Conservation (phyloP, 345 rosid genomes). For the Citrus inodora region DNA sequence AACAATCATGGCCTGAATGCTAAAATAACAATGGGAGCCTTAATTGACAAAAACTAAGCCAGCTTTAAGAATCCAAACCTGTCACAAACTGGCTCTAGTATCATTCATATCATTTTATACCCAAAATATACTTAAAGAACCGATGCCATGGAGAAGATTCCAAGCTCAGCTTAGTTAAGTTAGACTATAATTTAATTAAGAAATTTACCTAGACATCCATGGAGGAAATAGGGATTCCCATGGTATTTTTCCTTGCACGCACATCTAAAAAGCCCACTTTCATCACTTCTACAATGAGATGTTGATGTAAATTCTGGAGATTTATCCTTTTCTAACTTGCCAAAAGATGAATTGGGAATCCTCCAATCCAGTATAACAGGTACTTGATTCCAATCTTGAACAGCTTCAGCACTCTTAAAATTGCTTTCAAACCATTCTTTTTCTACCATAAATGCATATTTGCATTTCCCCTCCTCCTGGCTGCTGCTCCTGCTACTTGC, state of each 20-base stretch:
- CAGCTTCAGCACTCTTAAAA: neutral
- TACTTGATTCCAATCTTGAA: neutral
- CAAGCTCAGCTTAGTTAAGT: neutral
- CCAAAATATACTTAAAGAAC: too few species aligned
- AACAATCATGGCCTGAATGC: too few species aligned
- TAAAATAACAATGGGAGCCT: too few species aligned
- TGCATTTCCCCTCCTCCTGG: neutral
- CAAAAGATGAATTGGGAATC: neutral
- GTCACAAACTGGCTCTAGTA: neutral
- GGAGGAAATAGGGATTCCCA: slow-evolving; percentile 3
- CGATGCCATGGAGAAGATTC: neutral
- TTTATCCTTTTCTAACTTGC: neutral
- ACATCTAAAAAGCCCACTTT: neutral
- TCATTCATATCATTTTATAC: neutral
- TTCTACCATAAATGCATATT: neutral
- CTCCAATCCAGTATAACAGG: neutral
- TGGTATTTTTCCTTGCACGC: neutral
- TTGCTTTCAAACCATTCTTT: neutral
- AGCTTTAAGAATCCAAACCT: too few species aligned
- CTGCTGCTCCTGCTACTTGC: neutral
- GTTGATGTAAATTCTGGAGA: neutral
- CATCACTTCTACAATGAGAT: neutral
- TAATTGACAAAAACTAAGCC: too few species aligned
- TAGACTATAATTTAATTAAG: neutral
- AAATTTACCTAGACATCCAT: neutral